Percentiles rank a stretch among this genome's conserved stretches.
Evolutionary conservation across 2,329 filamentous ascomycete species (phyloP).

Genomic region (Fusarium pseudograminearum): DNA sequence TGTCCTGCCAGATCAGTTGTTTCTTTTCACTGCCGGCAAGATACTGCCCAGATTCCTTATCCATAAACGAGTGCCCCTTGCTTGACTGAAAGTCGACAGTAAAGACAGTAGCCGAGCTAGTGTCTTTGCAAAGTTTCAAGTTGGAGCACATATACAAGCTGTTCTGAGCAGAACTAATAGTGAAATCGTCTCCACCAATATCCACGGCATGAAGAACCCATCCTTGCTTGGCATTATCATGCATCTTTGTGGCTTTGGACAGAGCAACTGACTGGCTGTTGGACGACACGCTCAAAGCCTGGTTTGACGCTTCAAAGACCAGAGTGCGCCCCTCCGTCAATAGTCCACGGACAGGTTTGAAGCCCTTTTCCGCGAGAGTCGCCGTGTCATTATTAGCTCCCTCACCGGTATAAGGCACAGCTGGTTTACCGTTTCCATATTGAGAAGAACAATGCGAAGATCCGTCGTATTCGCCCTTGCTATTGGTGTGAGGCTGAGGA

Average conservation of each 20-base stretch:
- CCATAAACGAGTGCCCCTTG: not conserved
- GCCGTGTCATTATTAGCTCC: slow-evolving; percentile 3
- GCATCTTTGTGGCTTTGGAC: not conserved
- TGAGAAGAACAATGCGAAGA: not conserved
- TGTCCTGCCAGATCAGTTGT: not conserved
- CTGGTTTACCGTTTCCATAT: not conserved
- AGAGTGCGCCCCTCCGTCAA: not conserved
- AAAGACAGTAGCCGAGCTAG: not conserved
- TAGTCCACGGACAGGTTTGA: slow-evolving; percentile 8
- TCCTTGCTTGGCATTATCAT: not conserved
- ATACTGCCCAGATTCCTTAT: not conserved
- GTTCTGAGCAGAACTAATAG: not conserved
- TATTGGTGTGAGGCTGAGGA: not conserved
- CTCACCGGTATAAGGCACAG: not conserved
- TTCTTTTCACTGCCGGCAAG: not conserved
- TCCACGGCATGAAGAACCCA: not conserved
- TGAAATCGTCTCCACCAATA: not conserved
- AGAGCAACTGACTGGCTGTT: not conserved
- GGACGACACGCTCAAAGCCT: fast-evolving
- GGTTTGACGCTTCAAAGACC: not conserved
- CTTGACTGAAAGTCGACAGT: slow-evolving; percentile 1
- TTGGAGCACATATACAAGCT: not conserved
- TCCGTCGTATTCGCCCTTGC: slow-evolving; percentile 10
- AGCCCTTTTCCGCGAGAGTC: not conserved
- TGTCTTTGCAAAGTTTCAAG: not conserved